Evolutionary conservation across 768 basidiomycete species (phyloP).

Genomic region (Pleurotus tuoliensis): DNA sequence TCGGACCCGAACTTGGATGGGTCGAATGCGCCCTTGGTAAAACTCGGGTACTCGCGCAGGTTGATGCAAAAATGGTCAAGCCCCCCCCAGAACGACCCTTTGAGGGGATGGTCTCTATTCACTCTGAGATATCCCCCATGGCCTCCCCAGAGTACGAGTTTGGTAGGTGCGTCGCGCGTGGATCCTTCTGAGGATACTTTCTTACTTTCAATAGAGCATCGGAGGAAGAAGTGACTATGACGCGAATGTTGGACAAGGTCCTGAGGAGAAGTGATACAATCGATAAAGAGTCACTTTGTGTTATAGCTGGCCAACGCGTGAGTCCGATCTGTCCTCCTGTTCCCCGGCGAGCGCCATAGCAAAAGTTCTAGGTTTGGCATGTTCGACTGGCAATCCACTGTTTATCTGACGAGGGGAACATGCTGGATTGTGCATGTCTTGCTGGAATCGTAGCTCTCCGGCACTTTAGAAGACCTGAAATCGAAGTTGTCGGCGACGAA

Average conservation of each 20-base stretch:
- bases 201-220: constrained; percentile 51
- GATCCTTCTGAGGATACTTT: background rate
- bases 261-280: constrained; percentile 85
- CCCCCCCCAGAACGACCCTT: constrained; percentile 87
- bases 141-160: constrained; percentile 88
- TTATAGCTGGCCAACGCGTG: constrained; percentile 91
- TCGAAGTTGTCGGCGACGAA: constrained; percentile 91
- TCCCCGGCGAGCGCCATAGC: background rate
- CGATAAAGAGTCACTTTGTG: constrained; percentile 95
- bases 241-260: constrained; percentile 92
- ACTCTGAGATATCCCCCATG: constrained; percentile 97
- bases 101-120: constrained; percentile 85
- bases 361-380: constrained; percentile 78
- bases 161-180: constrained; percentile 77
- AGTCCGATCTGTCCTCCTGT: constrained; percentile 16
- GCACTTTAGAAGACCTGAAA: constrained; percentile 89
- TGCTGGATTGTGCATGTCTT: constrained; percentile 92
- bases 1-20: constrained; percentile 83
- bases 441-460: constrained; percentile 89
- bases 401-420: constrained; percentile 86
- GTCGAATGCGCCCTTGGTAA: constrained; percentile 86
- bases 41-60: constrained; percentile 86
- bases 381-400: constrained; percentile 87
- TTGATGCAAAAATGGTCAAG: constrained; percentile 88
- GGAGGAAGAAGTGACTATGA: constrained; percentile 88